Evolutionary conservation across 805 yeast species (phyloP).

Genomic region (Lachancea nothofagi): DNA sequence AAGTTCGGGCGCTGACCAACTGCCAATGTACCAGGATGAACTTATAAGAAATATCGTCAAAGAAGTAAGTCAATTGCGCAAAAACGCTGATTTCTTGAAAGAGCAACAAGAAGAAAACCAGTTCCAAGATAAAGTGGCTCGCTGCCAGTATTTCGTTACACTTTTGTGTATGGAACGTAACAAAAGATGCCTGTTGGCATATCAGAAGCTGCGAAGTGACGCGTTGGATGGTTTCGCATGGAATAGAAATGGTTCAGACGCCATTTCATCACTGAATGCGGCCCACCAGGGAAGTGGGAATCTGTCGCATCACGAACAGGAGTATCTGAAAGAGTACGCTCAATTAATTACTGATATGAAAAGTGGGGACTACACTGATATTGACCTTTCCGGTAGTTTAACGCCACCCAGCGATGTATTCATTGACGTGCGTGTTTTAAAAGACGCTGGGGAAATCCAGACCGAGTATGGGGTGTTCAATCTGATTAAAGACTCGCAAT

Average conservation of each 20-base stretch:
- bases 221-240: conserved; percentile 64
- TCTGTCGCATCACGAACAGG: conserved; percentile 75
- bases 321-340: conserved; percentile 64
- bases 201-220: conserved; percentile 66
- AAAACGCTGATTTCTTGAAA: conserved; percentile 47
- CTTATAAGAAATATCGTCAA: conserved; percentile 61
- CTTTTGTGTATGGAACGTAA: conserved; percentile 78
- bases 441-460: conserved; percentile 95
- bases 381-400: conserved; percentile 83
- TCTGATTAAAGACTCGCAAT: conserved; percentile 87
- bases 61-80: conserved; percentile 62
- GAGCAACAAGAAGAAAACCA: conserved; percentile 22
- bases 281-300: conserved; percentile 18
- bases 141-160: conserved; percentile 52
- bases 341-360: conserved; percentile 71
- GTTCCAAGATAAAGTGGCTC: conserved; percentile 42
- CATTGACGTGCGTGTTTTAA: conserved; percentile 86
- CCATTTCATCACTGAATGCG: conserved; percentile 32
- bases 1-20: conserved; percentile 15
- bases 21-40: conserved; percentile 68
- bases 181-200: conserved; percentile 83
- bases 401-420: conserved; percentile 89
- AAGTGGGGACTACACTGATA: conserved; percentile 64
- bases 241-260: conserved; percentile 48
- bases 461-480: conserved; percentile 96